phyloP scores from a whole-genome alignment of 495 filamentous ascomycete genomes.

The Ramalina peruviana region DNA sequence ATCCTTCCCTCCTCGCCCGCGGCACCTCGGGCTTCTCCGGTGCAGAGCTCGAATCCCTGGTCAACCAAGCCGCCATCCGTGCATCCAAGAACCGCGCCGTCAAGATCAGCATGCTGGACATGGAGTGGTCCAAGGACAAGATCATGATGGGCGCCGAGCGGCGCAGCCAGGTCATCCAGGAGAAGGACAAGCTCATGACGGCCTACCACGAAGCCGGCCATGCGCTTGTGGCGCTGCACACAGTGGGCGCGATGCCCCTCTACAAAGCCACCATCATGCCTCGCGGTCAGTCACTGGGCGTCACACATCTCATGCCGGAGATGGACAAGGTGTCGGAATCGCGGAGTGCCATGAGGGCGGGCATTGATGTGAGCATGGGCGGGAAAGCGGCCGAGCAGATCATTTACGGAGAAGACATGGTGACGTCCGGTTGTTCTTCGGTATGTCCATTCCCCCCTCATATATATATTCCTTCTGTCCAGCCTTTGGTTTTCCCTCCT shows the following conservation, averaged over 20 bases:
- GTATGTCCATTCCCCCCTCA: slow-evolving; percentile 33
- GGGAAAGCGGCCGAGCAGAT: slow-evolving; percentile 93
- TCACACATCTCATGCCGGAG: slow-evolving; percentile 73
- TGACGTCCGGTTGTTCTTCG: slow-evolving; percentile 65
- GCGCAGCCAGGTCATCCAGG: slow-evolving; percentile 70
- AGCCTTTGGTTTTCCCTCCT: background rate
- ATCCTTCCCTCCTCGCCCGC: slow-evolving; percentile 65
- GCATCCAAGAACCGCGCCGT: slow-evolving; percentile 66
- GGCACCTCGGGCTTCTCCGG: slow-evolving; percentile 88
- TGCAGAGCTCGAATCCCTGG: slow-evolving; percentile 87
- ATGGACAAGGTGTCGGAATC: slow-evolving; percentile 77
- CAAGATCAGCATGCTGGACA: slow-evolving; percentile 61
- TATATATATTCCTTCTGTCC: background rate
- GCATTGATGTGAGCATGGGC: slow-evolving; percentile 74
- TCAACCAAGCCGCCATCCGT: slow-evolving; percentile 89
- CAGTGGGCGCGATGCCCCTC: slow-evolving; percentile 53
- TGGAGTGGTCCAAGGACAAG: slow-evolving; percentile 97
- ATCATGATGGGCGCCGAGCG: slow-evolving; percentile 95
- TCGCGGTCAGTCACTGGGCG: slow-evolving; percentile 67
- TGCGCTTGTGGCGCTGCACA: slow-evolving; percentile 75
- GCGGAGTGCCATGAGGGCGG: slow-evolving; percentile 48
- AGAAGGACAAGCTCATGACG: slow-evolving; percentile 77
- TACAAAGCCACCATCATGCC: slow-evolving; percentile 98
- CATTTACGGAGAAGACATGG: slow-evolving; percentile 73
- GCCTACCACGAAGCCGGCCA: slow-evolving; percentile 97